Evolutionary conservation across 495 filamentous ascomycete species (phyloP).

Genomic region (Penicillium psychrofluorescens): DNA sequence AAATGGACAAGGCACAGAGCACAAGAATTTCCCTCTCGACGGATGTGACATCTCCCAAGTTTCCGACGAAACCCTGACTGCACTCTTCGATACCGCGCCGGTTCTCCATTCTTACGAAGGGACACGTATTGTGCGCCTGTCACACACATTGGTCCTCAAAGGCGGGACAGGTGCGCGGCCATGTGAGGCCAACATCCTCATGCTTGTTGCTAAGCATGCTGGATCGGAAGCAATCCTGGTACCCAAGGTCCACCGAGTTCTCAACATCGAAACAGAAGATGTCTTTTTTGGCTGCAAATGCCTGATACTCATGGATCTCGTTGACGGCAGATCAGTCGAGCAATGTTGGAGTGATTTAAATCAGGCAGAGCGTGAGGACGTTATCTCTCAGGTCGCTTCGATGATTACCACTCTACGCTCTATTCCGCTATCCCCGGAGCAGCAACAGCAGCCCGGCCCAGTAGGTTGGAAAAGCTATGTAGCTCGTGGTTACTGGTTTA

Average conservation of each 20-base stretch:
- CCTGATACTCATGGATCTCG: conserved; percentile 5
- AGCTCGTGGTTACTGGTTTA: conserved; percentile 3
- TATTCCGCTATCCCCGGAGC: conserved; percentile 1
- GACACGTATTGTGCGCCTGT: conserved; percentile 3
- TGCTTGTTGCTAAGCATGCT: conserved; percentile 1
- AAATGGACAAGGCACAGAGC: too few relatives aligned
- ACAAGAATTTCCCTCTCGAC: conserved; percentile 4
- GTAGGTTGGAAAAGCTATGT: conserved; percentile 3
- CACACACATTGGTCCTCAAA: conserved; percentile 2
- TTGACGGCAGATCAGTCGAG: conserved; percentile 3
- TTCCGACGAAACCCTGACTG: conserved; percentile 3
- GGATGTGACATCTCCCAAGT: conserved; percentile 1
- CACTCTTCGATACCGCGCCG: conserved; percentile 3
- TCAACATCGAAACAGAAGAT: conserved; percentile 1
- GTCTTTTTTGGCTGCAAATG: conserved; percentile 1
- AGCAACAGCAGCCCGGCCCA: conserved; percentile 2
- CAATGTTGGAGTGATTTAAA: background rate
- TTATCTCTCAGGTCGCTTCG: conserved; percentile 3
- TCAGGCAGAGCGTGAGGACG: conserved; percentile 1
- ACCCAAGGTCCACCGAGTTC: conserved; percentile 1
- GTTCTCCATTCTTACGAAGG: conserved; percentile 1
- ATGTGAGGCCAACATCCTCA: conserved; percentile 3
- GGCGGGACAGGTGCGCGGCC: background rate
- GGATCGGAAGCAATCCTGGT: background rate
- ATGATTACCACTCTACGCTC: conserved; percentile 2